phyloP scores from a whole-genome alignment of 2,329 filamentous ascomycete genomes.

The Aspergillus versicolor region DNA sequence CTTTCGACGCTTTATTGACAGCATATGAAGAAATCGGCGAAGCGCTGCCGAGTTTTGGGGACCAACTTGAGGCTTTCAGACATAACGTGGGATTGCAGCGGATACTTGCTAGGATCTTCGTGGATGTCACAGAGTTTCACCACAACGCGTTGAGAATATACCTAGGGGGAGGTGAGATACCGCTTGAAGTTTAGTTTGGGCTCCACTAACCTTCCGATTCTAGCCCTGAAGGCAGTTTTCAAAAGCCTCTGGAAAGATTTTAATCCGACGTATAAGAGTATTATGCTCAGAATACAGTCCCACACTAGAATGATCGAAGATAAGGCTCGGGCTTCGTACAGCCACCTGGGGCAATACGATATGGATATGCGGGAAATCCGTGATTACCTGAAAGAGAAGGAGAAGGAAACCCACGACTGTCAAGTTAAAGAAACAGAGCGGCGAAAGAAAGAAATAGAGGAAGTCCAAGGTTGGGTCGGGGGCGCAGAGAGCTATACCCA shows the following conservation, averaged over 20 bases:
- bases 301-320: background rate
- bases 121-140: constrained; percentile 1
- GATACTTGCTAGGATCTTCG: constrained; percentile 1
- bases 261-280: background rate
- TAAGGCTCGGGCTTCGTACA: background rate
- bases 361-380: background rate
- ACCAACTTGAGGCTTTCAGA: background rate
- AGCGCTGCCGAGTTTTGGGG: background rate
- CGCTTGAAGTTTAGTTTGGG: background rate
- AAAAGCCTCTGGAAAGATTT: constrained; percentile 2
- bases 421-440: background rate
- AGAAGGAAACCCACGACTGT: background rate
- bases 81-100: background rate
- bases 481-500: background rate
- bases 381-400: background rate
- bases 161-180: background rate
- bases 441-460: background rate
- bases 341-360: background rate
- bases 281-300: background rate
- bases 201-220: background rate
- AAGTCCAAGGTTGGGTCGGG: background rate
- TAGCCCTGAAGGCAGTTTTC: background rate
- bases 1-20: background rate
- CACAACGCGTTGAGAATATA: background rate
- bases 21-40: constrained; percentile 5